These are phyloP conservation scores for Collybia sordida DNA, from an alignment of 768 basidiomycete species.

Conservation along the genomic window DNA sequence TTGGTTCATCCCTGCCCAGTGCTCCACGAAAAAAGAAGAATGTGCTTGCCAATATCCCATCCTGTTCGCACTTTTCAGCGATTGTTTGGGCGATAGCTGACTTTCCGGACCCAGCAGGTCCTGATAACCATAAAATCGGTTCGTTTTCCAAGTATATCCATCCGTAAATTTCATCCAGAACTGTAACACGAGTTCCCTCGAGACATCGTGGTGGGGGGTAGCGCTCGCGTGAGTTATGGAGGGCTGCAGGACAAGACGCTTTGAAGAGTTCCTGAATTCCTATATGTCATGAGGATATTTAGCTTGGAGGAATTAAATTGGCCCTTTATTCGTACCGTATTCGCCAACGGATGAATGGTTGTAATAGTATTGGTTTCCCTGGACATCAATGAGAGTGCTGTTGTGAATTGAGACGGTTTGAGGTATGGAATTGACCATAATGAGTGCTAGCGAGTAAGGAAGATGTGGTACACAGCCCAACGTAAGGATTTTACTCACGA, in stretches of 20 bases:
- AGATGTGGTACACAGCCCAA: too few relatives aligned
- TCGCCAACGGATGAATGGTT: too few relatives aligned
- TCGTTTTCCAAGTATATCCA: not conserved
- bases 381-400: too few relatives aligned
- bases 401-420: too few relatives aligned
- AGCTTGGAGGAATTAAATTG: too few relatives aligned
- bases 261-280: too few relatives aligned
- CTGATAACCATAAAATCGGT: constrained; percentile 1
- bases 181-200: not conserved
- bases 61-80: constrained; percentile 17
- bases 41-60: constrained; percentile 21
- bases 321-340: too few relatives aligned
- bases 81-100: constrained; percentile 21
- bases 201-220: constrained; percentile 1
- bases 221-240: constrained; percentile 2
- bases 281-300: too few relatives aligned
- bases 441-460: too few relatives aligned
- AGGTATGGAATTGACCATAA: too few relatives aligned
- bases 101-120: constrained; percentile 22
- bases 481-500: too few relatives aligned
- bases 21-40: constrained; percentile 34
- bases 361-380: too few relatives aligned
- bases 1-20: constrained; percentile 18
- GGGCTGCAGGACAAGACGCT: not conserved
- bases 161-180: not conserved